phyloP scores from a whole-genome alignment of 495 filamentous ascomycete species.

The Xylaria palmicola region DNA sequence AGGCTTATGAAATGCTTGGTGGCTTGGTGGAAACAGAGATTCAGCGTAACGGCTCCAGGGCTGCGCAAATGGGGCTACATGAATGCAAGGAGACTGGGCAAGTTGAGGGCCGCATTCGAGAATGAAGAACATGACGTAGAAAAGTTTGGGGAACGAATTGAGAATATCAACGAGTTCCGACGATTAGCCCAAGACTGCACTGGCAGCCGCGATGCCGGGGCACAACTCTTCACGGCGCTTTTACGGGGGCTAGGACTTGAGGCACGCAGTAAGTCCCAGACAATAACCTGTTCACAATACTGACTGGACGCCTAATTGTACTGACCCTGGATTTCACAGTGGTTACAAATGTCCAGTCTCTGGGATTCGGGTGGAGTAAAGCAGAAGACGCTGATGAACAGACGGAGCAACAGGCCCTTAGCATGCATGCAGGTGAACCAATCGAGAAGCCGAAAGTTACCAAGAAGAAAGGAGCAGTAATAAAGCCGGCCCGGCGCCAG shows the following conservation, averaged over 20 bases:
- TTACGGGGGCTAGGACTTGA: constrained; percentile 81
- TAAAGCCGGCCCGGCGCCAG: constrained; percentile 22
- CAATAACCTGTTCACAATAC: no score
- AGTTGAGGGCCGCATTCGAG: constrained; percentile 62
- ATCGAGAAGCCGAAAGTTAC: constrained; percentile 16
- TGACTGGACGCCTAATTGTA: not conserved
- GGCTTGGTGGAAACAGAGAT: constrained; percentile 86
- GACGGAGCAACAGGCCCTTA: constrained; percentile 24
- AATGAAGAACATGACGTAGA: constrained; percentile 61
- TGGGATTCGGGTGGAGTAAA: constrained; percentile 91
- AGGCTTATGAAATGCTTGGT: constrained; percentile 72
- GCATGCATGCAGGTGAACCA: constrained; percentile 13
- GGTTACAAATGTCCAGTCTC: constrained; percentile 79
- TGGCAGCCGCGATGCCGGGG: constrained; percentile 84
- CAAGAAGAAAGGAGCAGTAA: constrained; percentile 19
- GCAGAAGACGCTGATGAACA: constrained; percentile 64
- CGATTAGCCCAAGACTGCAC: constrained; percentile 65
- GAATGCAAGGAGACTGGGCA: constrained; percentile 63
- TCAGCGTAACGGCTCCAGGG: constrained; percentile 72
- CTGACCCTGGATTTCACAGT: constrained; percentile 49
- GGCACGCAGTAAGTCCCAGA: constrained; percentile 25
- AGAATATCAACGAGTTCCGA: constrained; percentile 63
- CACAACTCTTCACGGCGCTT: constrained; percentile 87
- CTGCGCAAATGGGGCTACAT: constrained; percentile 90
- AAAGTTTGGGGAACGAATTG: constrained; percentile 72